phyloP scores from a whole-genome alignment of 164 flowering plant species.

The Litsea cubeba region DNA sequence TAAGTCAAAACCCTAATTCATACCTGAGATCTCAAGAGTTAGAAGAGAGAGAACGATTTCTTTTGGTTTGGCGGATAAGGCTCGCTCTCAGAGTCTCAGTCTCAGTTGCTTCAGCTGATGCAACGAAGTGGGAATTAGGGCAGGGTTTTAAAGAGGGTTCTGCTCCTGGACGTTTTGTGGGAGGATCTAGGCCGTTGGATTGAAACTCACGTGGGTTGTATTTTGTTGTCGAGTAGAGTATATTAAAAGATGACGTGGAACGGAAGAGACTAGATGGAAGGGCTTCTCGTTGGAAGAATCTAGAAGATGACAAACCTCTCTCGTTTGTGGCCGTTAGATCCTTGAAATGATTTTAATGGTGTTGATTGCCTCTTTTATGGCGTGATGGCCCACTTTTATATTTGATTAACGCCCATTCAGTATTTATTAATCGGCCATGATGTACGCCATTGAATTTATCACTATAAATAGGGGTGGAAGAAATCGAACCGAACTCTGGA shows the following conservation, averaged over 20 bases:
- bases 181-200: constrained; percentile 22
- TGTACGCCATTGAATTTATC: too few relatives aligned
- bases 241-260: background rate
- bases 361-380: too few relatives aligned
- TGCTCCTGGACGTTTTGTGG: constrained; percentile 13
- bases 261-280: too few relatives aligned
- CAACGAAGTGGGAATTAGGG: background rate
- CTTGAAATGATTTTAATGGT: too few relatives aligned
- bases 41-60: background rate
- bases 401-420: too few relatives aligned
- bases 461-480: too few relatives aligned
- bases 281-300: constrained; percentile 14
- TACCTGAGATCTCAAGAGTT: background rate
- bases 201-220: background rate
- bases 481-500: too few relatives aligned
- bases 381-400: too few relatives aligned
- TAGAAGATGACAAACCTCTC: constrained; percentile 11
- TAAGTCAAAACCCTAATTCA: background rate
- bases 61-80: constrained; percentile 7
- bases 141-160: background rate
- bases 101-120: too few relatives aligned
- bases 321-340: background rate
- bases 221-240: background rate
- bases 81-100: background rate
- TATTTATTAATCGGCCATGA: too few relatives aligned